Percentiles rank a stretch among this genome's conserved stretches.
Conservation (phyloP, 202 grass and related monocot species). For the Zoysia matrella region DNA sequence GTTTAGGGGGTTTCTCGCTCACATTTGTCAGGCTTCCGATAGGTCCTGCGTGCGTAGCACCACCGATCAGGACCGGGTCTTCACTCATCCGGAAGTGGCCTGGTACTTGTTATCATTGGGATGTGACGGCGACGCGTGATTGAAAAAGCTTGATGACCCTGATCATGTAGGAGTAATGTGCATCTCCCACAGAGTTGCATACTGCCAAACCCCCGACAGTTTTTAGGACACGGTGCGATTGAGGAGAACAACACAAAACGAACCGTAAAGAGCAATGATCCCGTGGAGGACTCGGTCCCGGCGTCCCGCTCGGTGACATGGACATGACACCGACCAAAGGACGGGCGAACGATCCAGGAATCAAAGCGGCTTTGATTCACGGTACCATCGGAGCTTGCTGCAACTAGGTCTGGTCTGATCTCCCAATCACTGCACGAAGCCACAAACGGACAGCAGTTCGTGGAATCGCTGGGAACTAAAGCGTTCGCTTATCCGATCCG, state of each 20-base stretch:
- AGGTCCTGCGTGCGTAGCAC: constrained; percentile 7
- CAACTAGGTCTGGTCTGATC: constrained; percentile 9
- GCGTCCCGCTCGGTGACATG: constrained; percentile 24
- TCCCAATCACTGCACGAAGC: constrained; percentile 31
- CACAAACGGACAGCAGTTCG: neutral
- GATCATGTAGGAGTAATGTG: neutral
- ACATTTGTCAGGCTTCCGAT: neutral
- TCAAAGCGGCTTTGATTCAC: constrained; percentile 22
- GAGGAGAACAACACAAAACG: constrained; percentile 21
- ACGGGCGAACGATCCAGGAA: constrained; percentile 1
- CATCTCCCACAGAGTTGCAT: neutral
- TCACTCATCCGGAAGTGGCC: neutral
- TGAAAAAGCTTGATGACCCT: constrained; percentile 31
- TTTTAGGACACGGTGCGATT: constrained; percentile 34
- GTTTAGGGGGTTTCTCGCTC: neutral
- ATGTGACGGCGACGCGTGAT: constrained; percentile 15
- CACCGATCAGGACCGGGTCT: neutral
- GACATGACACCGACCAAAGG: constrained; percentile 30
- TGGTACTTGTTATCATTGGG: neutral
- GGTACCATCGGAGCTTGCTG: neutral
- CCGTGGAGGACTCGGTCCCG: constrained; percentile 3
- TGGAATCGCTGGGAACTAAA: neutral
- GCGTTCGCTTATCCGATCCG: constrained; percentile 33
- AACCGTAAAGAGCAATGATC: constrained; percentile 22
- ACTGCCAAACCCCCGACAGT: neutral